Conservation (phyloP, 2,329 filamentous ascomycete genomes). For the Allantophomopsis cytisporea region DNA sequence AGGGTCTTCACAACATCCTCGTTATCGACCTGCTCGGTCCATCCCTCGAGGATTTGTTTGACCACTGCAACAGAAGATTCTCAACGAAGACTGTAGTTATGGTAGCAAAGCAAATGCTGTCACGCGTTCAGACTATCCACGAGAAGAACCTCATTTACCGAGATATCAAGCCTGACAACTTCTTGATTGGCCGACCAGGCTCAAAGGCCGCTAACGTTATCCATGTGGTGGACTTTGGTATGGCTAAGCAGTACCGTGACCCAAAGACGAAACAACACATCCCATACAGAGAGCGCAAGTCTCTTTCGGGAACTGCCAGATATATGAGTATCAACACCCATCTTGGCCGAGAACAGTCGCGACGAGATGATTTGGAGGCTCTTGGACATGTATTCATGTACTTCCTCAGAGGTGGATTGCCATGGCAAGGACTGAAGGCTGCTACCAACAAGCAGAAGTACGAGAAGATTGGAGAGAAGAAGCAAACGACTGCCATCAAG, state of each 20-base stretch:
- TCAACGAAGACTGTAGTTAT: constrained; percentile 96
- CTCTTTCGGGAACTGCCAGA: constrained; percentile 85
- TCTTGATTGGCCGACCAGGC: constrained; percentile 83
- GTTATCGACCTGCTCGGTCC: constrained; percentile 94
- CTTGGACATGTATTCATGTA: constrained; percentile 66
- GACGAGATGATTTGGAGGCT: constrained; percentile 90
- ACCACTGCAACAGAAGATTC: constrained; percentile 92
- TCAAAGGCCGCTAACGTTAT: constrained; percentile 97
- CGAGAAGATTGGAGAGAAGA: constrained; percentile 99
- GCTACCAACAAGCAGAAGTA: constrained; percentile 92
- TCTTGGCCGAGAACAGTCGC: constrained; percentile 87
- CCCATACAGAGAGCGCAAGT: constrained; percentile 93
- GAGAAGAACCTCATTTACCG: constrained; percentile 99
- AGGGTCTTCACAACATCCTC: constrained; percentile 96
- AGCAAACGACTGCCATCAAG: constrained; percentile 94
- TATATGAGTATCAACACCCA: constrained; percentile 99
- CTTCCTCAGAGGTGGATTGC: constrained; percentile 56
- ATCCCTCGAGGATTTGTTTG: constrained; percentile 91
- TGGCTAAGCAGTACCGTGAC: constrained; percentile 98
- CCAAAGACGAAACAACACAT: constrained; percentile 99
- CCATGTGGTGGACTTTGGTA: constrained; percentile 96
- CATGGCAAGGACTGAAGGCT: constrained; percentile 62
- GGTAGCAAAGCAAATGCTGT: constrained; percentile 99
- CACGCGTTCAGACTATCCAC: constrained; percentile 84
- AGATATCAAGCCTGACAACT: constrained; percentile 99